These are phyloP conservation scores for Gypsophila paniculata DNA, from an alignment of 179 eudicot species.

Conservation along the genomic window DNA sequence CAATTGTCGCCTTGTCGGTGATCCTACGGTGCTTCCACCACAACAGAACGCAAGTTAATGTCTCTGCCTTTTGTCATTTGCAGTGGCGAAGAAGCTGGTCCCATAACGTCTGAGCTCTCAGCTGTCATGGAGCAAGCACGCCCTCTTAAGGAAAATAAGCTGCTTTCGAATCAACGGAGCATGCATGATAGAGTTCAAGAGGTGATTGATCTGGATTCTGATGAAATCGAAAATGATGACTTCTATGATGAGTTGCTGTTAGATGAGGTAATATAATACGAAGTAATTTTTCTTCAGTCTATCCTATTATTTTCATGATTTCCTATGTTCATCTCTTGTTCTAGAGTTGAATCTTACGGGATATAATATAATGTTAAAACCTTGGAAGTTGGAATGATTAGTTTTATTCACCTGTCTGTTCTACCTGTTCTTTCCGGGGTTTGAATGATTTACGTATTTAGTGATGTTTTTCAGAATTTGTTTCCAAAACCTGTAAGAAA, in stretches of 20 bases:
- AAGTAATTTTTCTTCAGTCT: background rate
- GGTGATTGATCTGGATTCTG: constrained; percentile 43
- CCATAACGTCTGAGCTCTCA: constrained; percentile 32
- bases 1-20: background rate
- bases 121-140: constrained; percentile 22
- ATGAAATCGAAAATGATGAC: constrained; percentile 30
- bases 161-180: constrained; percentile 27
- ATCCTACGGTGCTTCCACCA: background rate
- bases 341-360: background rate
- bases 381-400: background rate
- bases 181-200: constrained; percentile 25
- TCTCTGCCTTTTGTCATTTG: constrained; percentile 21
- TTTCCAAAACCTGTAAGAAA: constrained; percentile 35
- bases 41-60: background rate
- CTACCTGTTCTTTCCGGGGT: background rate
- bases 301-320: background rate
- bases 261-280: constrained; percentile 46
- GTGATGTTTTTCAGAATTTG: constrained; percentile 33
- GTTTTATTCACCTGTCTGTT: background rate
- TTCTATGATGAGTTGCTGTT: constrained; percentile 36
- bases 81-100: constrained; percentile 78
- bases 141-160: constrained; percentile 22
- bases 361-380: background rate
- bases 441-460: background rate
- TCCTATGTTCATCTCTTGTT: background rate